Conservation (phyloP, 2,329 filamentous ascomycete genomes). For the Xylogone sp. region DNA sequence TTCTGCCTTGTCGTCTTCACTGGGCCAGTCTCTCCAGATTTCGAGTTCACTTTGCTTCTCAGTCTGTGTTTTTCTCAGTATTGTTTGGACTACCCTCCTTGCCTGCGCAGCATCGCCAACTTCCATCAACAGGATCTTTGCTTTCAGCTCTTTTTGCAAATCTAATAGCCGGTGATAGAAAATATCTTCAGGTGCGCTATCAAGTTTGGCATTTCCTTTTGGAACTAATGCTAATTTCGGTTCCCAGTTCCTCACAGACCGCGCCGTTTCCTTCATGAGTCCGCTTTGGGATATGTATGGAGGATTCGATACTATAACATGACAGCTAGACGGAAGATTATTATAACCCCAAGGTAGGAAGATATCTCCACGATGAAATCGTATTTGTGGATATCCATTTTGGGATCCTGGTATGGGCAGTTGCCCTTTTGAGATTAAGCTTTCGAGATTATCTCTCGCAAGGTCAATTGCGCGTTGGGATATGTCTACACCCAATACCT, state of each 20-base stretch:
- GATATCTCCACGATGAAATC: conserved; percentile 32
- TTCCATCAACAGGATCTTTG: conserved; percentile 63
- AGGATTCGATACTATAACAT: conserved; percentile 78
- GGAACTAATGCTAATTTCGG: conserved; percentile 76
- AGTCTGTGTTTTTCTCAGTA: conserved; percentile 17
- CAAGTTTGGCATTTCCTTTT: conserved; percentile 24
- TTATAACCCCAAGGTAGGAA: conserved; percentile 6
- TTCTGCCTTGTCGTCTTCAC: conserved; percentile 29
- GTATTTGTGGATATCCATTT: conserved; percentile 5
- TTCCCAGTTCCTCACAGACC: conserved; percentile 78
- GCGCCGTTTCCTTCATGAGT: conserved; percentile 59
- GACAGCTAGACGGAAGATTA: conserved; percentile 4
- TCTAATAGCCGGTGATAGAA: conserved; percentile 68
- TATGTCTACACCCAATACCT: conserved; percentile 73
- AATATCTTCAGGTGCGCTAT: conserved; percentile 37
- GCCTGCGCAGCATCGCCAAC: conserved; percentile 70
- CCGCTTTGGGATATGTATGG: conserved; percentile 73
- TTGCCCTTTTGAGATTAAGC: not conserved
- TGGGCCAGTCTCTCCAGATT: conserved; percentile 70
- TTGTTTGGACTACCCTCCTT: conserved; percentile 52
- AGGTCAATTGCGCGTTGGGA: conserved; percentile 62
- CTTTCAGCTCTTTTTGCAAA: conserved; percentile 38
- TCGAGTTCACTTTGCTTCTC: conserved; percentile 41
- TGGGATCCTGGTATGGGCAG: conserved; percentile 25
- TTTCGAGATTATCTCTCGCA: conserved; percentile 56